Evolutionary conservation across 768 basidiomycete genomes (phyloP).

Genomic region (Suillus paluster): DNA sequence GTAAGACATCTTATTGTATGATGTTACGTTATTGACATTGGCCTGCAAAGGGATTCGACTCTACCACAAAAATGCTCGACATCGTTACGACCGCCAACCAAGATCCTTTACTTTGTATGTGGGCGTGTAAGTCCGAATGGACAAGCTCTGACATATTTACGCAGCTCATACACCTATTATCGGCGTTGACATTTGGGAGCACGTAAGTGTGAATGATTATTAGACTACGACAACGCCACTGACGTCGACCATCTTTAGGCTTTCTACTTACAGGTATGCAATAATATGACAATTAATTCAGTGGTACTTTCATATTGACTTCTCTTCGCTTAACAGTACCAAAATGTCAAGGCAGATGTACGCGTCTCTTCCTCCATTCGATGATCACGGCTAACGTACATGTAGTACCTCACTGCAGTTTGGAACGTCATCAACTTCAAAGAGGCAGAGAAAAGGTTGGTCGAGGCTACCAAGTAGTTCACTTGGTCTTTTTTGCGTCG

Average conservation of each 20-base stretch:
- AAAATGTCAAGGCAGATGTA: constrained; percentile 94
- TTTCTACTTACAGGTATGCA: constrained; percentile 55
- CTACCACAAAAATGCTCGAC: constrained; percentile 73
- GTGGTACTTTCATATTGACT: constrained; percentile 13
- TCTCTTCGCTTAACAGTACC: constrained; percentile 61
- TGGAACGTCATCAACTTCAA: constrained; percentile 97
- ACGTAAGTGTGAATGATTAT: constrained; percentile 51
- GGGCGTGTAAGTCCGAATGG: background rate
- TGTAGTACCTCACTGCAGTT: constrained; percentile 89
- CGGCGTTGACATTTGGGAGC: constrained; percentile 98
- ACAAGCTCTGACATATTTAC: constrained; percentile 15
- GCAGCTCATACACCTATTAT: constrained; percentile 87
- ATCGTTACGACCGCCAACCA: constrained; percentile 95
- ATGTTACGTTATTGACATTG: background rate
- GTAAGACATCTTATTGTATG: constrained; percentile 42
- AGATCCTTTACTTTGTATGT: constrained; percentile 80
- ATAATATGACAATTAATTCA: background rate
- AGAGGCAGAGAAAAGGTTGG: constrained; percentile 74
- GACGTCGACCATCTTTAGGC: constrained; percentile 45
- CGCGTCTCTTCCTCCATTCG: constrained; percentile 36
- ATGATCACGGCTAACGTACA: constrained; percentile 8
- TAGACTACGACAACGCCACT: constrained; percentile 15
- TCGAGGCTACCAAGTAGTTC: constrained; percentile 41
- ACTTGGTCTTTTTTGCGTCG: background rate
- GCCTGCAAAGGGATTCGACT: constrained; percentile 65